Conservation (phyloP, 2,329 filamentous ascomycete species). For the Monosporascus sp. region DNA sequence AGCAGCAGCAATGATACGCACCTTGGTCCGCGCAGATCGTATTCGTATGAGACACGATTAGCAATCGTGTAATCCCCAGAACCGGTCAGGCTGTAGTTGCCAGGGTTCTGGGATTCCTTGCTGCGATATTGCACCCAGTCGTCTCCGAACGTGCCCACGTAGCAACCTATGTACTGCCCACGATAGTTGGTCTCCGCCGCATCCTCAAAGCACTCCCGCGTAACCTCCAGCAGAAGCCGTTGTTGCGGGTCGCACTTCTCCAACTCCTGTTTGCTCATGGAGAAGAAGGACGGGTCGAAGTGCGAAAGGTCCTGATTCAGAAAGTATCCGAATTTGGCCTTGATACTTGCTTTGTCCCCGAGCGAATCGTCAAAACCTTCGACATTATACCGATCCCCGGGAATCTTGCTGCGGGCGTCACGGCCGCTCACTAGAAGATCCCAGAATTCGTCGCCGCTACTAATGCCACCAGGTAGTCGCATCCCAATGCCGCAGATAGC, state of each 20-base stretch:
- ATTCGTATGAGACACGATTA: constrained; percentile 24
- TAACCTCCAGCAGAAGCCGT: constrained; percentile 20
- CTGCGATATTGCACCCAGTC: constrained; percentile 21
- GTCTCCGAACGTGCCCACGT: constrained; percentile 26
- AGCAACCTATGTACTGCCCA: constrained; percentile 26
- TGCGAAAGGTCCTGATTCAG: constrained; percentile 7
- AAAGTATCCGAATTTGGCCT: constrained; percentile 2
- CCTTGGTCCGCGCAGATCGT: constrained; percentile 17
- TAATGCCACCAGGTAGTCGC: constrained; percentile 21
- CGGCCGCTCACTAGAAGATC: constrained; percentile 19
- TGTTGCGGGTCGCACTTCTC: constrained; percentile 25
- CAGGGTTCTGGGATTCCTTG: constrained; percentile 16
- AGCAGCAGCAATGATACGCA: constrained; percentile 4
- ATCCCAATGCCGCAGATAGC: constrained; percentile 20
- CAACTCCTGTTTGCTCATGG: constrained; percentile 15
- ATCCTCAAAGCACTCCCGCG: constrained; percentile 24
- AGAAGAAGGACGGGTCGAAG: constrained; percentile 17
- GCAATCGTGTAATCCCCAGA: constrained; percentile 20
- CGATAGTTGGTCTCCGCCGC: constrained; percentile 22
- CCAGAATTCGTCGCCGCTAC: constrained; percentile 17
- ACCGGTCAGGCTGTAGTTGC: constrained; percentile 18
- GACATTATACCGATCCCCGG: constrained; percentile 15
- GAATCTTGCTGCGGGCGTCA: constrained; percentile 14
- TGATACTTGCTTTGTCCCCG: constrained; percentile 8
- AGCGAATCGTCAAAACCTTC: constrained; percentile 12